Percentiles rank a stretch among this genome's conserved stretches.
Conservation (phyloP, 2,329 filamentous ascomycete genomes). For the Colletotrichum tanaceti region DNA sequence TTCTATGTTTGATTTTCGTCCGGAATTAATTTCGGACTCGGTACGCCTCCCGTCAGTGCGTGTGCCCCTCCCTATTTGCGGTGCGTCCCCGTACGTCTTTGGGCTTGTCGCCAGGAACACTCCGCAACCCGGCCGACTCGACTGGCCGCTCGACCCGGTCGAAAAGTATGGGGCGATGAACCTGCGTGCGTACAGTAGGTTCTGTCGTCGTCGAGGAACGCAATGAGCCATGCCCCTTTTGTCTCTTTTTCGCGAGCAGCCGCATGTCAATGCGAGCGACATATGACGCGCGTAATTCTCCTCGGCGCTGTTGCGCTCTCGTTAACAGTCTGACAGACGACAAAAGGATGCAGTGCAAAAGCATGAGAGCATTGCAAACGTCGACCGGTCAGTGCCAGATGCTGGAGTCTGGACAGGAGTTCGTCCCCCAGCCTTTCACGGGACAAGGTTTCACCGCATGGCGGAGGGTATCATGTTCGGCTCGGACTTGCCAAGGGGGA, state of each 20-base stretch:
- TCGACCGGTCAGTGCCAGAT: background rate
- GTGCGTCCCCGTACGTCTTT: constrained; percentile 3
- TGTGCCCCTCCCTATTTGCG: background rate
- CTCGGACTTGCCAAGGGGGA: constrained; percentile 21
- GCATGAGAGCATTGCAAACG: background rate
- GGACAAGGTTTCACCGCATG: background rate
- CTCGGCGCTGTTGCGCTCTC: background rate
- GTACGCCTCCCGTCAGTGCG: constrained; percentile 11
- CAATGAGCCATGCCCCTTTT: constrained; percentile 10
- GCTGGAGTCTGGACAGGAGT: no score
- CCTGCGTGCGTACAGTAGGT: background rate
- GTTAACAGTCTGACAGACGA: background rate
- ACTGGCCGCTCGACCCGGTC: constrained; percentile 6
- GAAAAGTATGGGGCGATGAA: background rate
- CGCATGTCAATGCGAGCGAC: constrained; percentile 18
- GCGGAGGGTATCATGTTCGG: constrained; percentile 22
- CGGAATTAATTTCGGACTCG: constrained; percentile 18
- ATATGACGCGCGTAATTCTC: constrained; percentile 2
- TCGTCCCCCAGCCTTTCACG: background rate
- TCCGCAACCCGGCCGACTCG: constrained; percentile 37
- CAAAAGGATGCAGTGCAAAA: constrained; percentile 6
- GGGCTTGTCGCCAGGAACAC: background rate
- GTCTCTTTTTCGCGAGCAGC: constrained; percentile 16
- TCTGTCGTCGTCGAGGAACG: constrained; percentile 19
- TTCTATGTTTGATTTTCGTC: constrained; percentile 29